These are phyloP conservation scores for Botryotinia narcissicola DNA, from an alignment of 2,329 filamentous ascomycete species.

Conservation along the genomic window DNA sequence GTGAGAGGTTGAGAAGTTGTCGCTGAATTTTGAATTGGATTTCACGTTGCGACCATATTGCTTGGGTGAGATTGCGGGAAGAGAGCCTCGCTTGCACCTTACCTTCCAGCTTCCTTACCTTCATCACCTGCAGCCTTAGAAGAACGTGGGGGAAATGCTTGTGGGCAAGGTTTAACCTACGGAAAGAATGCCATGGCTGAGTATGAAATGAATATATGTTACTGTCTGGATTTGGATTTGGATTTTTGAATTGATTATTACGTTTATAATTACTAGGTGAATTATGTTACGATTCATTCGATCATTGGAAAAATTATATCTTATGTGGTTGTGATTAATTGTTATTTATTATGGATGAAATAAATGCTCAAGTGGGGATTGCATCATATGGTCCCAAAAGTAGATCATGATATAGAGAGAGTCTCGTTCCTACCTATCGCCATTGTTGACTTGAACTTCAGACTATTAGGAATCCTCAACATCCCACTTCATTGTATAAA, in stretches of 20 bases:
- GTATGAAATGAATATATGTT: neutral
- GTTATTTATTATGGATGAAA: neutral
- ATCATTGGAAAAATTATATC: neutral
- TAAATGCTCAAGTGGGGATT: neutral
- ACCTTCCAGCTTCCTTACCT: slow-evolving; percentile 8
- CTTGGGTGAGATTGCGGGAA: slow-evolving; percentile 16
- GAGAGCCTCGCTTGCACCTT: slow-evolving; percentile 21
- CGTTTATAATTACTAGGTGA: neutral
- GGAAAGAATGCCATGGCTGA: neutral
- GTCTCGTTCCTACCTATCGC: neutral
- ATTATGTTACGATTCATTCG: neutral
- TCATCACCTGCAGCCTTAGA: slow-evolving; percentile 19
- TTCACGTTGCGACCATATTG: slow-evolving; percentile 9
- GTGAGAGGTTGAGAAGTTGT: neutral
- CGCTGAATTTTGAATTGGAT: slow-evolving; percentile 7
- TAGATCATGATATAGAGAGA: neutral
- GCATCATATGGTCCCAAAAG: neutral
- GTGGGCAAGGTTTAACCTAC: neutral
- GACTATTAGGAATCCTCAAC: neutral
- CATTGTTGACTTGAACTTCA: neutral
- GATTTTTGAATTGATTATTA: neutral
- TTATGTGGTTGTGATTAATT: neutral
- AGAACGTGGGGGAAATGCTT: slow-evolving; percentile 23
- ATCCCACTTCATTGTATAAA: neutral
- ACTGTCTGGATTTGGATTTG: neutral